These are phyloP conservation scores for Talinum fruticosum DNA, from an alignment of 148 eudicot genomes.

Conservation along the genomic window DNA sequence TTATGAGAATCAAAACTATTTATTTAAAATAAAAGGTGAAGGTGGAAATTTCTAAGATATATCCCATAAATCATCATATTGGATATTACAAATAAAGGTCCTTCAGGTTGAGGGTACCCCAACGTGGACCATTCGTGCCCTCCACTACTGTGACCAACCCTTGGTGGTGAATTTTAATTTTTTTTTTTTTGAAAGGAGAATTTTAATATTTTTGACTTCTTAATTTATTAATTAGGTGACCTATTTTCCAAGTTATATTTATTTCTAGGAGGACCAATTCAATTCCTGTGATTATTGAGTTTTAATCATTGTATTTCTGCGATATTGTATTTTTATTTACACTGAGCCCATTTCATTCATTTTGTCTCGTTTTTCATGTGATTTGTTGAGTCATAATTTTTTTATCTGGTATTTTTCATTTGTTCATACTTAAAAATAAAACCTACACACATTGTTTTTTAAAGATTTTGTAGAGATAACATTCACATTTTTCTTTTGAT, in stretches of 20 bases:
- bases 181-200: no score
- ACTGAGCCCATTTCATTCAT: neutral
- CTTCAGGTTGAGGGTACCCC: neutral
- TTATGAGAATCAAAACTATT: neutral
- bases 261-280: neutral
- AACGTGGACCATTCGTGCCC: neutral
- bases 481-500: no score
- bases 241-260: neutral
- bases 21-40: neutral
- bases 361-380: neutral
- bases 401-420: no score
- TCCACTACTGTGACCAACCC: constrained; percentile 5
- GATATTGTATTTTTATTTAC: neutral
- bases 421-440: no score
- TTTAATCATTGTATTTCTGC: neutral
- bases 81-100: neutral
- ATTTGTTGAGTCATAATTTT: no score
- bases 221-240: neutral
- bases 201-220: neutral
- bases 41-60: neutral
- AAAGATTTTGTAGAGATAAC: no score
- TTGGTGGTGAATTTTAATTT: neutral
- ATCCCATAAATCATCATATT: no score
- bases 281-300: neutral
- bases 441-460: no score